Percentiles rank a stretch among this genome's conserved stretches.
phyloP scores from a whole-genome alignment of 805 yeast genomes.

The Grigorovia jiainica region DNA sequence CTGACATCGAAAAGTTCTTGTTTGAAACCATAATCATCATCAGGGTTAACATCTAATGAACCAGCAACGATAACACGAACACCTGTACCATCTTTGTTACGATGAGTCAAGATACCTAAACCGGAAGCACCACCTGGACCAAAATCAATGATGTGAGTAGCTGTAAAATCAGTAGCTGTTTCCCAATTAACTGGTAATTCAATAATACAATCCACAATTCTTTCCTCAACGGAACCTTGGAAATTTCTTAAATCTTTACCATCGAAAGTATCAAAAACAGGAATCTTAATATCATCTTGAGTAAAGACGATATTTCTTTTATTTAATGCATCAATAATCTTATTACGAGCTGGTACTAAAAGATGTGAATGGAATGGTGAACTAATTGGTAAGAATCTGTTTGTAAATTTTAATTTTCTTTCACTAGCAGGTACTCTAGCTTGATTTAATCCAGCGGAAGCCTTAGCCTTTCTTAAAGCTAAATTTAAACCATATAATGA shows the following conservation, averaged over 20 bases:
- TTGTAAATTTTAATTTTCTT: conserved; percentile 87
- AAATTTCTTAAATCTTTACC: conserved; percentile 67
- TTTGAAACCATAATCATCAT: conserved; percentile 89
- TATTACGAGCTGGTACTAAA: conserved; percentile 59
- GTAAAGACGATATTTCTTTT: conserved; percentile 49
- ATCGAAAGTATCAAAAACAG: conserved; percentile 83
- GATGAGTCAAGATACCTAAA: conserved; percentile 88
- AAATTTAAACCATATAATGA: conserved; percentile 92
- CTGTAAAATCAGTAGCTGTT: conserved; percentile 63
- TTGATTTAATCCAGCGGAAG: conserved; percentile 90
- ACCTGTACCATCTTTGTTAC: conserved; percentile 98
- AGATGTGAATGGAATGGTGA: conserved; percentile 96
- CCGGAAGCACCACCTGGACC: conserved; percentile 99
- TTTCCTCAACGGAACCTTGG: conserved; percentile 47
- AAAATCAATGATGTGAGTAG: conserved; percentile 89
- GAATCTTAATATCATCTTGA: conserved; percentile 53
- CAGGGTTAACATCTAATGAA: conserved; percentile 60
- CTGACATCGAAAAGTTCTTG: conserved; percentile 83
- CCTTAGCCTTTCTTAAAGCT: conserved; percentile 86
- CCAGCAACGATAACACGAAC: conserved; percentile 91
- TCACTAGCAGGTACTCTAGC: conserved; percentile 88
- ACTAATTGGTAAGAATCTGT: conserved; percentile 88
- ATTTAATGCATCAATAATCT: conserved; percentile 57
- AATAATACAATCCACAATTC: conserved; percentile 77
- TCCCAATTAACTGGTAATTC: conserved; percentile 94